phyloP scores from a whole-genome alignment of 306 rosid species.

The Abrus pulchellus region DNA sequence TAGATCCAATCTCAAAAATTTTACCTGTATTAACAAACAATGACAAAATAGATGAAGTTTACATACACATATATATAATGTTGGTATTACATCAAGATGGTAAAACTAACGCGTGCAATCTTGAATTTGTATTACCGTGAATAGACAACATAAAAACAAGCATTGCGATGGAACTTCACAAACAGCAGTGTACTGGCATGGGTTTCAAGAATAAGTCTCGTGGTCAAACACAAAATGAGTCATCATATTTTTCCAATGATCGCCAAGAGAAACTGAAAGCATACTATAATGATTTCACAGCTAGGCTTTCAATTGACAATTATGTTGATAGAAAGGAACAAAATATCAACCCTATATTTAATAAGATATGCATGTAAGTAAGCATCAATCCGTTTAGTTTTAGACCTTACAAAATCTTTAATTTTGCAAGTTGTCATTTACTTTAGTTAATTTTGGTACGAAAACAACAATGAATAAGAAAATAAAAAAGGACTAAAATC shows the following conservation, averaged over 20 bases:
- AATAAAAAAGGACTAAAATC: too few species aligned
- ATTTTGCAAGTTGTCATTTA: too few species aligned
- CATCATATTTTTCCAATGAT: neutral
- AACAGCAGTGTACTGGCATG: neutral
- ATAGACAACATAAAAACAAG: conserved; percentile 26
- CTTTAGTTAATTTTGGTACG: too few species aligned
- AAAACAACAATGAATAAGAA: too few species aligned
- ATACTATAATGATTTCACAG: neutral
- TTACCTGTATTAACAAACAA: conserved; percentile 62
- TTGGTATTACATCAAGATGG: neutral
- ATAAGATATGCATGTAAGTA: neutral
- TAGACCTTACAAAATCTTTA: too few species aligned
- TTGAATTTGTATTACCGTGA: conserved; percentile 2
- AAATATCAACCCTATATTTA: neutral
- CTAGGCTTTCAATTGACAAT: neutral
- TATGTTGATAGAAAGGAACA: neutral
- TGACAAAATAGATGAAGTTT: conserved; percentile 19
- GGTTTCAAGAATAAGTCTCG: neutral
- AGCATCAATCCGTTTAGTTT: too few species aligned
- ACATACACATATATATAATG: neutral
- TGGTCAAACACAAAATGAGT: neutral
- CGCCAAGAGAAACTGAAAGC: neutral
- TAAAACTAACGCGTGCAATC: neutral
- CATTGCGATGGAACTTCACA: conserved; percentile 22
- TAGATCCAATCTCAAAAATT: conserved; percentile 93